Evolutionary conservation across 1,284 basidiomycete species (phyloP).

Genomic region (Irpex sp.): DNA sequence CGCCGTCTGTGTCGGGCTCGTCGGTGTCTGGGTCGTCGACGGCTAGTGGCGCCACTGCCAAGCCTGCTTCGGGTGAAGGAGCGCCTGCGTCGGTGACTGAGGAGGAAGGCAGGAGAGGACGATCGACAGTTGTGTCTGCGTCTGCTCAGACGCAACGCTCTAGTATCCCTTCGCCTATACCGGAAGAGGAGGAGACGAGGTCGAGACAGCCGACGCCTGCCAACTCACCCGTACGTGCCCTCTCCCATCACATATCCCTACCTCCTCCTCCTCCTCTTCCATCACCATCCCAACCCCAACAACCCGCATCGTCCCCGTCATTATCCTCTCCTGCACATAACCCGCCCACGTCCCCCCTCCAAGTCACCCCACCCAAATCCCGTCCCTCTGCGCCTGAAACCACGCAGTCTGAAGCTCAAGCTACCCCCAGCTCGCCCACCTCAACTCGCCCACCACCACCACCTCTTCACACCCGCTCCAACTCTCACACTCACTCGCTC

Average conservation of each 20-base stretch:
- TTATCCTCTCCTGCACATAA: background rate
- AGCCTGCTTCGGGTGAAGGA: background rate
- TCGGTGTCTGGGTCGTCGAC: conserved; percentile 20
- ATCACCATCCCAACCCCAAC: background rate
- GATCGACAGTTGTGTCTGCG: background rate
- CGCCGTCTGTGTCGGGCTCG: conserved; percentile 17
- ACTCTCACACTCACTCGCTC: too few species aligned
- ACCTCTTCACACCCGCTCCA: background rate
- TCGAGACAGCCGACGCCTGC: conserved; percentile 41
- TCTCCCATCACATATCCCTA: conserved; percentile 24
- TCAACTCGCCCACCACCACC: background rate
- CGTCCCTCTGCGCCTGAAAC: conserved; percentile 21
- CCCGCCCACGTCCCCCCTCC: background rate
- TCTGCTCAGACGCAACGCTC: conserved; percentile 3
- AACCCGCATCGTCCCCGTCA: too few species aligned
- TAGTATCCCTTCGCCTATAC: conserved; percentile 29
- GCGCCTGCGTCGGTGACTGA: background rate
- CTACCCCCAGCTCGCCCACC: conserved; percentile 11
- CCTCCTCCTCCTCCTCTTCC: background rate
- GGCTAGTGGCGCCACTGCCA: conserved; percentile 21
- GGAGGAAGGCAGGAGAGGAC: background rate
- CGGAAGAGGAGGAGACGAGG: conserved; percentile 35
- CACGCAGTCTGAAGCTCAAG: conserved; percentile 16
- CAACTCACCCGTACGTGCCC: conserved; percentile 40
- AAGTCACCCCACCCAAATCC: conserved; percentile 14